phyloP scores from a whole-genome alignment of 352 stramenopile species.

The Phytophthora uliginosa region DNA sequence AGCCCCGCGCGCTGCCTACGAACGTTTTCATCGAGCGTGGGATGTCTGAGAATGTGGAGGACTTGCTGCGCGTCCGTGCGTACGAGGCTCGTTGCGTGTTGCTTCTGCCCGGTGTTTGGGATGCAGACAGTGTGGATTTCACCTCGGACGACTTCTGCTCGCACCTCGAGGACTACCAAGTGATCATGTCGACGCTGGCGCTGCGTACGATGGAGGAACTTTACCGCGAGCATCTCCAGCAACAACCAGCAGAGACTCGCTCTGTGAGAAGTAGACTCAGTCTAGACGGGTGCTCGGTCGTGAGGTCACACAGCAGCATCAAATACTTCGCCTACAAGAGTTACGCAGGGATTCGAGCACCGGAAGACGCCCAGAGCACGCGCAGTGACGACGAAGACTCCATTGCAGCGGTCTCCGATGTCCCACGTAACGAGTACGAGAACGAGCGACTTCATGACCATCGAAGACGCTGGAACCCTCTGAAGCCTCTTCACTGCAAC shows the following conservation, averaged over 20 bases:
- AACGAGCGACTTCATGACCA: slow-evolving; percentile 15
- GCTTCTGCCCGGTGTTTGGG: slow-evolving; percentile 62
- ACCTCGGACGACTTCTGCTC: slow-evolving; percentile 46
- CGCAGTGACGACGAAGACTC: slow-evolving; percentile 31
- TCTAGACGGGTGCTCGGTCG: slow-evolving; percentile 41
- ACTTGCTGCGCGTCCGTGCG: slow-evolving; percentile 58
- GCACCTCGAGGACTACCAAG: slow-evolving; percentile 71
- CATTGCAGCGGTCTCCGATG: slow-evolving; percentile 8
- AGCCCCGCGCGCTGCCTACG: slow-evolving; percentile 33
- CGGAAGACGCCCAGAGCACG: slow-evolving; percentile 24
- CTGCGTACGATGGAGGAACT: slow-evolving; percentile 52
- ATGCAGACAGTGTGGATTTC: slow-evolving; percentile 39
- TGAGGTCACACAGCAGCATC: slow-evolving; percentile 64
- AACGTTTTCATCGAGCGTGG: slow-evolving; percentile 62
- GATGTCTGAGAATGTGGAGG: slow-evolving; percentile 59
- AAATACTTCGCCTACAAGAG: slow-evolving; percentile 69
- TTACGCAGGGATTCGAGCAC: background rate
- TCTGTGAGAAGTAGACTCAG: background rate
- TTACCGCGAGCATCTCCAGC: slow-evolving; percentile 43
- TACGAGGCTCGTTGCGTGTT: slow-evolving; percentile 53
- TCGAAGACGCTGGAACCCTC: background rate
- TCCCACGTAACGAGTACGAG: slow-evolving; percentile 21
- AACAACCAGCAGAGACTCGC: background rate
- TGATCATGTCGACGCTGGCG: slow-evolving; percentile 73
- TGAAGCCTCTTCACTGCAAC: slow-evolving; percentile 17